phyloP scores from a whole-genome alignment of 2,329 filamentous ascomycete genomes.

The Stagonosporopsis cucurbitacearum region DNA sequence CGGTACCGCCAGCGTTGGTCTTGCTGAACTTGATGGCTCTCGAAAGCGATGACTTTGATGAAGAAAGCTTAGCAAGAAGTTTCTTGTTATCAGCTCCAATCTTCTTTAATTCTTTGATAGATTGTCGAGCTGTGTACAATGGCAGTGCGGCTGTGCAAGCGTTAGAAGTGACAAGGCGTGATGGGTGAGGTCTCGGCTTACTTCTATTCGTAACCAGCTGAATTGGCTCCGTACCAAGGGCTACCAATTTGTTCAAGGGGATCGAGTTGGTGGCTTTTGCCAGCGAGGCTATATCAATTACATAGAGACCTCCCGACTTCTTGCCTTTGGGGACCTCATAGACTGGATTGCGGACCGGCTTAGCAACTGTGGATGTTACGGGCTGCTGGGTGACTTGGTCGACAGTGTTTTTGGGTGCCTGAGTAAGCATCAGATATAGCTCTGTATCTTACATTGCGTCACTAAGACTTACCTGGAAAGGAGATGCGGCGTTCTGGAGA shows the following conservation, averaged over 20 bases:
- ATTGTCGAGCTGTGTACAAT: conserved; percentile 52
- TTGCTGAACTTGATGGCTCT: conserved; percentile 28
- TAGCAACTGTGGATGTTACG: conserved; percentile 20
- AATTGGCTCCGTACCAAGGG: conserved; percentile 50
- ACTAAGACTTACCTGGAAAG: conserved; percentile 40
- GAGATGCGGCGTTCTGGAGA: conserved; percentile 28
- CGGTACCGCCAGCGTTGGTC: conserved; percentile 16
- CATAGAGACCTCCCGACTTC: conserved; percentile 49
- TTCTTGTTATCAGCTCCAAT: conserved; percentile 52
- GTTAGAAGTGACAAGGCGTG: conserved; percentile 26
- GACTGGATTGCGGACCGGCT: conserved; percentile 37
- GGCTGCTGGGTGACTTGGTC: conserved; percentile 37
- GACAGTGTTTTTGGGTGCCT: conserved; percentile 38
- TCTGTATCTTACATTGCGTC: background rate
- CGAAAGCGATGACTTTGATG: conserved; percentile 30
- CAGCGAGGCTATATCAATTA: conserved; percentile 52
- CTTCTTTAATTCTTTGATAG: conserved; percentile 54
- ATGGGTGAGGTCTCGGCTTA: conserved; percentile 33
- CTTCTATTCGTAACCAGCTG: conserved; percentile 55
- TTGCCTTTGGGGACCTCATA: conserved; percentile 46
- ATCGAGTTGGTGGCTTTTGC: conserved; percentile 53
- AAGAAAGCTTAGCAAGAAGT: conserved; percentile 43
- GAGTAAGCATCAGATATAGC: conserved; percentile 20
- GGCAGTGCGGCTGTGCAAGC: conserved; percentile 48
- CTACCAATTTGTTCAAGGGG: conserved; percentile 53